Evolutionary conservation across 1,284 basidiomycete genomes (phyloP), one percentile per base, ranked within the genome.

Genomic region (Trichosporon faecale): DNA sequence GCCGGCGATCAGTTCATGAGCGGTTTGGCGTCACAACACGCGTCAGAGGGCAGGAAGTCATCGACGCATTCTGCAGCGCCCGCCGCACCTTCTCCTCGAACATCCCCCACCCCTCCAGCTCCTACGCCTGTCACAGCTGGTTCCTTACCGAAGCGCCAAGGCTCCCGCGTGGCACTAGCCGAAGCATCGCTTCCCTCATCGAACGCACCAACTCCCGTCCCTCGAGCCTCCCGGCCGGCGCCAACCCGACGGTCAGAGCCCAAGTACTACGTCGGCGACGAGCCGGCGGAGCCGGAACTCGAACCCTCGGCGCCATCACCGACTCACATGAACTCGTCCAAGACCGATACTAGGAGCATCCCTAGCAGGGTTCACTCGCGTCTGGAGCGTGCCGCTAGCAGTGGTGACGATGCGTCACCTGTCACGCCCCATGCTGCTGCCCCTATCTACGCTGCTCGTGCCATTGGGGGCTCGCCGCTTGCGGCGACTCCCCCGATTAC

Each of bases 401-500:
- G 78, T 69, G 60, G 80, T 16, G 77, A 81, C 66, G 78, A 82
- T 16, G 75, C 77, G 18, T 71, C 70, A 18, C 76, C 76, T 0
- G 65, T 80, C 21, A 82, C 80, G 29, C 57, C 57, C 12, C 33
- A 33, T n/a, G 80, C 81, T 9, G 67, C 77, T 27, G 66, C 40
- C 0, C 68, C 66, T 5, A 66, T 63, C 5, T 66, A 63, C 8
- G 70, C 65, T 16, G 66, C 67, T 3, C 69, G 70, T 3, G 67
- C 67, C 4, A 75, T 77, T 46, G 81, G 80, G 27, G 77, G 80
- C 0, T 81, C 80, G 5, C 80, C 81, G 5, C 69, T 82, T 7
- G 81, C 81, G 16, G 76, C 80, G 7, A 79, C 80, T 0, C 81
- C 80, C 1, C 80, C 80, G 0, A 78, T 83, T 63, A 83, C 80